Evolutionary conservation across 2,329 filamentous ascomycete species (phyloP).

Genomic region (Aspergillus luchuensis): DNA sequence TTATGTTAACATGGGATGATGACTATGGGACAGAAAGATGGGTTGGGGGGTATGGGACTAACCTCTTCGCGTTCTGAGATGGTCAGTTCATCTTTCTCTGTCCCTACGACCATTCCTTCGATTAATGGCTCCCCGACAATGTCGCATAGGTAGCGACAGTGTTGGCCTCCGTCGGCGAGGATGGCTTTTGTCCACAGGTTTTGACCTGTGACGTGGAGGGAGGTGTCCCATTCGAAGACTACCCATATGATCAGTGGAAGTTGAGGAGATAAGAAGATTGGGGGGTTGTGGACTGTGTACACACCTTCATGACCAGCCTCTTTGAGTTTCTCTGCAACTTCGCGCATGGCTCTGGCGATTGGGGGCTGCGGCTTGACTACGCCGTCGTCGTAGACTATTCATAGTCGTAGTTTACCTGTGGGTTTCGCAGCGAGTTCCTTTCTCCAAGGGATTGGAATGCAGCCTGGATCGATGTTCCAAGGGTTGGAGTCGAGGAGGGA

Average conservation of each 20-base stretch:
- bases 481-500: conserved; percentile 22
- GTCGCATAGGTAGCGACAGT: conserved; percentile 28
- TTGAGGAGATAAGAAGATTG: neutral
- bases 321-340: conserved; percentile 55
- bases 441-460: conserved; percentile 36
- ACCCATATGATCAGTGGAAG: no score
- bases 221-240: conserved; percentile 38
- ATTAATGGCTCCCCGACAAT: conserved; percentile 34
- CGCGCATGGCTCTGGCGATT: conserved; percentile 56
- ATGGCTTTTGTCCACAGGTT: conserved; percentile 34
- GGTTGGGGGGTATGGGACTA: neutral
- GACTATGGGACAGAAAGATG: neutral
- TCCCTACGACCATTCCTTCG: conserved; percentile 37
- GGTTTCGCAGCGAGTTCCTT: conserved; percentile 26
- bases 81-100: conserved; percentile 25
- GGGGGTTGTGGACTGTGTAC: neutral
- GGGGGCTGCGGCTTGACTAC: conserved; percentile 63
- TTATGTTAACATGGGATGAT: neutral
- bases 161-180: conserved; percentile 34
- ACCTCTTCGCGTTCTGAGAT: conserved; percentile 27
- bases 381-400: conserved; percentile 60
- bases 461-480: conserved; percentile 44
- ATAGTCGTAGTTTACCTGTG: conserved; percentile 58
- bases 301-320: conserved; percentile 55
- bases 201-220: conserved; percentile 25